Evolutionary conservation across 345 rosid species (phyloP), one percentile per base, ranked within the genome.

Genomic region (Linum usitatissimum): DNA sequence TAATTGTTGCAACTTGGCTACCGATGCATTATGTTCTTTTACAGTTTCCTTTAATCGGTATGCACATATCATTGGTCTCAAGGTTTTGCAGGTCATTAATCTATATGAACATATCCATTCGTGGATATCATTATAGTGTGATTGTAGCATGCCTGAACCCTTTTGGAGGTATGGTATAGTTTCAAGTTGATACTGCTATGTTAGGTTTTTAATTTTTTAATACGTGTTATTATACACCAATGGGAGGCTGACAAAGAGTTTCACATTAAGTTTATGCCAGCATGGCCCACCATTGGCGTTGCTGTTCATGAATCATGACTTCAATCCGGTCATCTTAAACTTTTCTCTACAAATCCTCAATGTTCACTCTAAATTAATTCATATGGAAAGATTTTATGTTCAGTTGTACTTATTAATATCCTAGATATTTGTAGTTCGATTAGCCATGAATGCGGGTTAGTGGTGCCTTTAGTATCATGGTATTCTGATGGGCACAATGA

Each of bases 11-110:
- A 34, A 7, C 38, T 34, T 34, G 5, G 38, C 38, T 34, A 34
- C 4, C 38, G 38, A 34, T 34, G 38, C 38, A 34, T 34, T 34
- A 34, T 34, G 38, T 34, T 34, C 28, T 23, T 34, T 2, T 55
- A 6, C 0, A 12, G 59, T 21, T 55, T 18, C 30, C 21, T 18
- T 55, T 3, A 55, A 55, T 59, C 20, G 7, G 55, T 55, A 68
- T 70, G 13, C 58, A 63, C 62, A 57, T 64, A 55, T 73, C 61
- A 69, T 51, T 75, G 65, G 70, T 30, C 58, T 60, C 64, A 31
- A 56, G 65, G 74, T 75, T 78, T 75, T 77, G 75, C 85, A 62
- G 81, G 79, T 76, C 30, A 39, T 67, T n/a, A 64, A 53, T 66
- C 57, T 55, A 62, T 63, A 18, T 66, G 57, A 66, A 34, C 38